Evolutionary conservation across 352 stramenopile species (phyloP), one percentile per base, ranked within the genome.

Genomic region (Phytophthora agathidicida): DNA sequence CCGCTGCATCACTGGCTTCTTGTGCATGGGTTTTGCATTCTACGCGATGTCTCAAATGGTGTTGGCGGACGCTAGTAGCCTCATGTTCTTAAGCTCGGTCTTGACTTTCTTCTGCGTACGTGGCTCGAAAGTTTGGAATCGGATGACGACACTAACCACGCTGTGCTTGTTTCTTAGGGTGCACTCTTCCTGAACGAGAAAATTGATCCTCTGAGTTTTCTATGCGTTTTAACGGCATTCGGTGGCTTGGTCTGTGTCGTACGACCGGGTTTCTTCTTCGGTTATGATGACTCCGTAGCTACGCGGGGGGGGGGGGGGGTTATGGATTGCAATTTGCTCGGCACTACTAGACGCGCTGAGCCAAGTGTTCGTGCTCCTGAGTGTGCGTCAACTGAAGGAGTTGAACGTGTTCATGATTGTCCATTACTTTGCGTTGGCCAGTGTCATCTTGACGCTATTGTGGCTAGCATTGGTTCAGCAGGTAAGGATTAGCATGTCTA

Each of bases 41-140:
- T 86, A 85, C 44, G 75, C 80, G 1, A 64, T 91, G 23, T 84
- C 78, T 16, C 74, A 88, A 39, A 86, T 91, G 75, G 76, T 86
- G 37, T 54, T 91, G 11, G 78, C 78, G 1, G 80, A 91, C 30
- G 80, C 80, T 4, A 88, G 73, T 20, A 73, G 81, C 16, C 43
- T 88, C 14, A 57, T 88, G 26, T 88, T 91, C 42, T 83, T 67
- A 1, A 83, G 68, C 31, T 76, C 77, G 3, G 66, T 88, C 22
- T 62, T 88, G 38, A 86, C 77, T 2, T 89, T 86, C 58, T 79
- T 86, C 56, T 62, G 86, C 20, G 80, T 89, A 65, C 13, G 69
- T 49, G 32, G 5, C 11, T 33, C 27, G 2, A 13, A 36, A 24
- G 14, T 26, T 26, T 47, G 10, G 19, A 17, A 45, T 24, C 19